Conservation (phyloP, 108 stramenopile genomes). For the Nitzschia sp. region DNA sequence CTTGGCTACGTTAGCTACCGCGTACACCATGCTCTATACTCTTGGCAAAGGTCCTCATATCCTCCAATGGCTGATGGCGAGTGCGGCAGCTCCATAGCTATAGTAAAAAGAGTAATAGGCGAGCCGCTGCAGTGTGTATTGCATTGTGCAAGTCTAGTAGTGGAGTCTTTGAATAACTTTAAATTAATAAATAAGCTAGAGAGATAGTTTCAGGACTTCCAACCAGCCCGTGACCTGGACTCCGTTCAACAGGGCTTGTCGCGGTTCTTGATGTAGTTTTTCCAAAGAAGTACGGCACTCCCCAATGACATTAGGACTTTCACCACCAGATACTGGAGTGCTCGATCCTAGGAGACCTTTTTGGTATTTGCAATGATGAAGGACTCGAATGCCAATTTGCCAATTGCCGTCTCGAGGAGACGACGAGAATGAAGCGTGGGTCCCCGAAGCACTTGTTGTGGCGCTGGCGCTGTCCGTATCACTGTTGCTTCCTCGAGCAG, state of each 20-base stretch:
- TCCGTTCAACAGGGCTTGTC: slow-evolving; percentile 25
- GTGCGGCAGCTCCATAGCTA: too few species aligned
- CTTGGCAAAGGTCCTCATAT: too few species aligned
- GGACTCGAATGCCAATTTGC: slow-evolving; percentile 28
- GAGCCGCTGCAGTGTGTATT: background rate
- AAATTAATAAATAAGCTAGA: too few species aligned
- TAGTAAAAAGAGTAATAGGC: background rate
- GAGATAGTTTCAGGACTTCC: slow-evolving; percentile 6
- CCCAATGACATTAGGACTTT: slow-evolving; percentile 7
- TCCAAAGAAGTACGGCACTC: slow-evolving; percentile 12
- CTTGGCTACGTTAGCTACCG: background rate
- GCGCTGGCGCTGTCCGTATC: background rate
- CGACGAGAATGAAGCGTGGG: background rate
- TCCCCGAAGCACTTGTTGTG: background rate
- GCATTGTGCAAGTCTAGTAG: too few species aligned
- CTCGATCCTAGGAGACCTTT: background rate
- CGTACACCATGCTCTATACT: background rate
- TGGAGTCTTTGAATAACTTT: too few species aligned
- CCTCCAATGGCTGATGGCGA: background rate
- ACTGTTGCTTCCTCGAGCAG: too few species aligned
- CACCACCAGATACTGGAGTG: background rate
- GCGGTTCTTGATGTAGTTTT: slow-evolving; percentile 12
- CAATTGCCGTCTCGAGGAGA: background rate
- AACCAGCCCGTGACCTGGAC: slow-evolving; percentile 23
- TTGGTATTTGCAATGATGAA: slow-evolving; percentile 6